Evolutionary conservation across 768 basidiomycete genomes (phyloP).

Genomic region (Rhodosporidiobolus sp.): DNA sequence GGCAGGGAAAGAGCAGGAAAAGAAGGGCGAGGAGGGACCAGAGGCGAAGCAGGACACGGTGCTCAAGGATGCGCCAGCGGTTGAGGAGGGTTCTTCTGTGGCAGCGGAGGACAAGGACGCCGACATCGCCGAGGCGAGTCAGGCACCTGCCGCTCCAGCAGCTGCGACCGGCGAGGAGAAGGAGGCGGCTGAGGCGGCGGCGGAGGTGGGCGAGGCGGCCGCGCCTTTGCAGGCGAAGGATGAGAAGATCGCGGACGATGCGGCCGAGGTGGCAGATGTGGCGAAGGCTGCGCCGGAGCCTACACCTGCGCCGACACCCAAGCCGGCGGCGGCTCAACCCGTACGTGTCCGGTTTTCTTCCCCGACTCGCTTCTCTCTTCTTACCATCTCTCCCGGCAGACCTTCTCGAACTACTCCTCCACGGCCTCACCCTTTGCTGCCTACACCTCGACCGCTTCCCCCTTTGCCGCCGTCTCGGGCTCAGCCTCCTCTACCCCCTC

Average conservation of each 20-base stretch:
- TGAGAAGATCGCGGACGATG: not conserved
- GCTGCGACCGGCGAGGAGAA: not conserved
- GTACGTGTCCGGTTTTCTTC: not conserved
- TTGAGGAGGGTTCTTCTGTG: not conserved
- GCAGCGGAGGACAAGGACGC: slow-evolving; percentile 19
- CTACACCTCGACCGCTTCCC: slow-evolving; percentile 27
- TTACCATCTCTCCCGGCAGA: not conserved
- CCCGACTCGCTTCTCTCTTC: not conserved
- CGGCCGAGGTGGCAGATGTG: not conserved
- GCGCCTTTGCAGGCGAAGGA: slow-evolving; percentile 6
- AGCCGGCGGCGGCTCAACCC: not conserved
- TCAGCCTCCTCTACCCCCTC: too few species aligned
- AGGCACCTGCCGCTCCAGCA: too few species aligned
- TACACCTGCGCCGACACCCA: not conserved
- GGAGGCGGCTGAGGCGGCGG: slow-evolving; percentile 15
- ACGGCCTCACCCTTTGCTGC: slow-evolving; percentile 31
- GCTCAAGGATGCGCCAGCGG: not conserved
- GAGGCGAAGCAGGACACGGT: not conserved
- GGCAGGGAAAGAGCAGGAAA: too few species aligned
- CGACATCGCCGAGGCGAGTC: slow-evolving; percentile 26
- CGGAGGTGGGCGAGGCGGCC: slow-evolving; percentile 15
- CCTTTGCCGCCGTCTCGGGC: slow-evolving; percentile 26
- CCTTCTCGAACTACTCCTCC: slow-evolving; percentile 12
- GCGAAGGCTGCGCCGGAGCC: slow-evolving; percentile 5
- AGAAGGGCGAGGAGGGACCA: too few species aligned